Evolutionary conservation across 1,284 basidiomycete species (phyloP), one percentile per base, ranked within the genome.

Genomic region (Meira nashicola): DNA sequence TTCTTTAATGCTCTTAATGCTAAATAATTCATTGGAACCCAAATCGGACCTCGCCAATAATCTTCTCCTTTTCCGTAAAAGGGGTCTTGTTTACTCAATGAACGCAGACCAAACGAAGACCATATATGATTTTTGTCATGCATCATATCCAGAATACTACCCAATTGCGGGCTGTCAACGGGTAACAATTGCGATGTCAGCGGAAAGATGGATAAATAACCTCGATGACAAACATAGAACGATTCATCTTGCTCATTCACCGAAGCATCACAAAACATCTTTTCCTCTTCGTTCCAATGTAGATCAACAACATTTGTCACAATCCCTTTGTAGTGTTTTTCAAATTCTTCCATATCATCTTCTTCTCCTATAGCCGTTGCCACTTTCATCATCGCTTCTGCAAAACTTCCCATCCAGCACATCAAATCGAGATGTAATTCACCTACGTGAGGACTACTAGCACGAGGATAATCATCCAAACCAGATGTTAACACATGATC

Each of bases 1-100:
- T 92, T 87, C 75, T 90, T 82, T 59, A 95, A 79, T 7, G 90
- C 86, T 23, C 85, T 83, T 55, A 96, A 80, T 17, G 86, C 86
- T 65, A 96, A 83, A 76, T 92, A 96, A 79, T 96, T 95, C 87
- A 96, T 92, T 76, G 90, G 92, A 33, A 95, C 84, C 92, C 92
- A 96, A 56, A 96, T 88, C 1, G 93, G 90, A 2, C 92, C 92
- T 70, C 88, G 87, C 92, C 92, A 96, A 79, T 96, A 96, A 79
- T 95, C 90, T 77, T 96, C 93, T 54, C 88, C 92, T 70, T 86
- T 82, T 15, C 92, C 92, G 70, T 91, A 96, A 57, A 88, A 84
- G n/a, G 87, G 85, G 73, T 96, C 90, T 15, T 86, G 85, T 39
- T 83, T 86, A 12, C 89, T 90, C 55, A 96, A 81, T 67, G 90